phyloP scores from a whole-genome alignment of 345 rosid species.

The Lepidium aucheri region DNA sequence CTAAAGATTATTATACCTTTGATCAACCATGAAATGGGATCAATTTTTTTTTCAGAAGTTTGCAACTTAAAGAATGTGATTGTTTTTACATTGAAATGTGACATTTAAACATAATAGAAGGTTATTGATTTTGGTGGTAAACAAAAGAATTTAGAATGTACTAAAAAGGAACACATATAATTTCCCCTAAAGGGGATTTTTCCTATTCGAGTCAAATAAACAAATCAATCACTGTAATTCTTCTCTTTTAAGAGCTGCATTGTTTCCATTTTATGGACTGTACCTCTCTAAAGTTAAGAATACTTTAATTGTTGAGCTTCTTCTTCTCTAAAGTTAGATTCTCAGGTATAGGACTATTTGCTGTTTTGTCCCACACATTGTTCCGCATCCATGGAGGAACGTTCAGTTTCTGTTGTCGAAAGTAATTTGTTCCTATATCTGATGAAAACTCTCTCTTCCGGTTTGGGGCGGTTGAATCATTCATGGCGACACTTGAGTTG shows the following conservation, averaged over 20 bases:
- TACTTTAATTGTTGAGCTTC: constrained; percentile 8
- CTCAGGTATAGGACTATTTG: constrained; percentile 17
- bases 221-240: constrained; percentile 37
- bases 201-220: constrained; percentile 22
- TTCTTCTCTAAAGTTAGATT: constrained; percentile 25
- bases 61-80: constrained; percentile 6
- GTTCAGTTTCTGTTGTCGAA: constrained; percentile 70
- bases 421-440: constrained; percentile 70
- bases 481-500: constrained; percentile 18
- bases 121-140: background rate
- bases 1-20: constrained; percentile 11
- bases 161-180: constrained; percentile 27
- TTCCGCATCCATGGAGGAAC: constrained; percentile 58
- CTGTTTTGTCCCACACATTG: constrained; percentile 33
- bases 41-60: background rate
- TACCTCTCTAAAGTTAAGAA: constrained; percentile 18
- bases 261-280: constrained; percentile 32
- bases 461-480: constrained; percentile 31
- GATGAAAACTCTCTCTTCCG: constrained; percentile 42
- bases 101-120: background rate
- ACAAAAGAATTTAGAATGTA: constrained; percentile 56
- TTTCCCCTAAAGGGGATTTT: constrained; percentile 22
- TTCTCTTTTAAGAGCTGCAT: constrained; percentile 17
- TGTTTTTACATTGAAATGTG: constrained; percentile 16
- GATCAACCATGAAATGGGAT: background rate